Base-by-base conservation (phyloP, 2,329 filamentous ascomycete species). In the Penicillium sp. region DNA sequence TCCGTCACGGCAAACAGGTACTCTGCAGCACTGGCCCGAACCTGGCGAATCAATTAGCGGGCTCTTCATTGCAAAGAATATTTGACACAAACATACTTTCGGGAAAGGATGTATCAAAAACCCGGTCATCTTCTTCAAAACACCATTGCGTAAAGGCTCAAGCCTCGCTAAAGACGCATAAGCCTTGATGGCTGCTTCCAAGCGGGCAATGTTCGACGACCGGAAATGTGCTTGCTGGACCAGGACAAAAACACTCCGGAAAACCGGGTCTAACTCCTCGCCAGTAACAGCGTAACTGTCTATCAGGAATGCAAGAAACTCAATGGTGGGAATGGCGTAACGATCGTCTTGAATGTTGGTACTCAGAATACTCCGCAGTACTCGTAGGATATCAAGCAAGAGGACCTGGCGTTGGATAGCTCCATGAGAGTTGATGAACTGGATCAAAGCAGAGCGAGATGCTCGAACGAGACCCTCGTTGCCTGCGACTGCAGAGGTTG, bases 31-130 rank as follows among this genome's bases (percentile, higher is more conserved):
- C 51, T 57, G 8, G 63, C 61, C 1, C 73, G 72, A 47, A 75
- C 62, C 73, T 75, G 50, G 33, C 14, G 53, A 42, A 25, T 40
- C 3, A 11, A 16, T 53, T 22, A 55, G 44, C 36, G 11, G 44
- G 4, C 7, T n/a, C 7, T 18, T 11, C 16, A 24, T 18, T 27
- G 13, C 11, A n/a, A 5, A 10, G 24, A 11, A 10, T 16, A 16
- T 11, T 27, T 11, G 30, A 35, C 30, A 5, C 18, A 22, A 50
- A 63, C 85, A 74, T 60, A 95, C 84, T 63, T 82, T 82, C 5
- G 92, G 90, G 78, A 90, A 96, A 0, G 90, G 89, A 74, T 96
- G 92, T 51, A 84, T 72, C 56, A 96, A 75, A 76, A 96, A 82
- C 20, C 81, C 84, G 0, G 81, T 81, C 36, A 96, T 74, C 68